A percentile compares a stretch with the other conserved stretches of the same genome.
These are phyloP conservation scores for Trifolium dubium DNA, from an alignment of 306 rosid species.

Conservation along the genomic window DNA sequence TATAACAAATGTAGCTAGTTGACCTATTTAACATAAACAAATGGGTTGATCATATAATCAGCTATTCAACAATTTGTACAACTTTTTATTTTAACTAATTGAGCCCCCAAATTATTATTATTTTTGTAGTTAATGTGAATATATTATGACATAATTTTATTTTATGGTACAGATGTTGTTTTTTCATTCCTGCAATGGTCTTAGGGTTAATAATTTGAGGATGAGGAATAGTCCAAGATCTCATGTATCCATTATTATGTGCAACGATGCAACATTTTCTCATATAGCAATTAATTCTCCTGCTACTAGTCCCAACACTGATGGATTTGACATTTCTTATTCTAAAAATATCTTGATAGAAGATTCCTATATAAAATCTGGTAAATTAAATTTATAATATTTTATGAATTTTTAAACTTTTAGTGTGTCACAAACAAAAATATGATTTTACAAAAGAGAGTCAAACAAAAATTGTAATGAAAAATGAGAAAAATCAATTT, in stretches of 20 bases:
- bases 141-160: background rate
- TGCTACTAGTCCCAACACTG: slow-evolving; percentile 52
- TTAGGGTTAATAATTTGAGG: background rate
- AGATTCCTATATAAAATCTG: slow-evolving; percentile 37
- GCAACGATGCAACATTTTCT: slow-evolving; percentile 17
- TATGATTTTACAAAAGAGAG: background rate
- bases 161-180: background rate
- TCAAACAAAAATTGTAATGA: background rate
- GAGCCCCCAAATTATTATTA: background rate
- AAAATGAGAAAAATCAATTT: background rate
- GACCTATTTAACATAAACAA: too few species aligned
- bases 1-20: too few species aligned
- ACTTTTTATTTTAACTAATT: background rate
- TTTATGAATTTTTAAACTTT: background rate
- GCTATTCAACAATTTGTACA: background rate
- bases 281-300: slow-evolving; percentile 42
- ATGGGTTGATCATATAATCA: too few species aligned
- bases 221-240: slow-evolving; percentile 29
- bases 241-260: slow-evolving; percentile 28
- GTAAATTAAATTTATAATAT: slow-evolving; percentile 30
- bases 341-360: slow-evolving; percentile 39
- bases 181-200: slow-evolving; percentile 13
- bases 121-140: background rate
- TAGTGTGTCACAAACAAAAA: background rate
- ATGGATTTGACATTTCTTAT: slow-evolving; percentile 43